Conservation (phyloP, 192 early-diverging fungal genomes). For the Coemansia sp. region DNA sequence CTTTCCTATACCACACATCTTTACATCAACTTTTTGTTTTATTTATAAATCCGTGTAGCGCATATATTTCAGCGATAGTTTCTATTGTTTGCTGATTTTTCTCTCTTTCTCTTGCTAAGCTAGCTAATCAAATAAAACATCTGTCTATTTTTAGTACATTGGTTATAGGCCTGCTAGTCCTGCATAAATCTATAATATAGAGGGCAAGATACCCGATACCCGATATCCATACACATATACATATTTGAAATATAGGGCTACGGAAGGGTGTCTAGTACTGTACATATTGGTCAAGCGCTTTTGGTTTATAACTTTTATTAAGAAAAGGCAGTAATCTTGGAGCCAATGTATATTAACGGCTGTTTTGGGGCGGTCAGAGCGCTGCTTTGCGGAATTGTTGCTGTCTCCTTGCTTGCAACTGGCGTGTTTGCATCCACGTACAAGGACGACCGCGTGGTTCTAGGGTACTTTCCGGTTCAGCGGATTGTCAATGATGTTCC, state of each 20-base stretch:
- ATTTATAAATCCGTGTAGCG: too few species aligned
- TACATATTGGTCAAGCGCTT: not conserved
- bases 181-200: not conserved
- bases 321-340: not conserved
- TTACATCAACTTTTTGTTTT: too few species aligned
- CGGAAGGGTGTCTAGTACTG: not conserved
- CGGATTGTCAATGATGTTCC: constrained; percentile 45
- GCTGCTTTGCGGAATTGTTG: constrained; percentile 7
- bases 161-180: not conserved
- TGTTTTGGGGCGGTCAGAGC: not conserved
- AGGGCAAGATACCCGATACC: not conserved
- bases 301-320: not conserved
- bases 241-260: not conserved
- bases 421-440: constrained; percentile 21
- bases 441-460: constrained; percentile 39
- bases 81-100: too few species aligned
- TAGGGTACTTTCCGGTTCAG: constrained; percentile 55
- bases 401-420: not conserved
- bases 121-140: too few species aligned
- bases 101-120: too few species aligned
- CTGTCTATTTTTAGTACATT: not conserved
- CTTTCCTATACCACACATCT: too few species aligned
- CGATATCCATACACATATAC: not conserved
- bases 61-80: too few species aligned
- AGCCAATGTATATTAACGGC: not conserved